phyloP scores from a whole-genome alignment of 2,329 filamentous ascomycete genomes.

The Colletotrichum liaoningense region DNA sequence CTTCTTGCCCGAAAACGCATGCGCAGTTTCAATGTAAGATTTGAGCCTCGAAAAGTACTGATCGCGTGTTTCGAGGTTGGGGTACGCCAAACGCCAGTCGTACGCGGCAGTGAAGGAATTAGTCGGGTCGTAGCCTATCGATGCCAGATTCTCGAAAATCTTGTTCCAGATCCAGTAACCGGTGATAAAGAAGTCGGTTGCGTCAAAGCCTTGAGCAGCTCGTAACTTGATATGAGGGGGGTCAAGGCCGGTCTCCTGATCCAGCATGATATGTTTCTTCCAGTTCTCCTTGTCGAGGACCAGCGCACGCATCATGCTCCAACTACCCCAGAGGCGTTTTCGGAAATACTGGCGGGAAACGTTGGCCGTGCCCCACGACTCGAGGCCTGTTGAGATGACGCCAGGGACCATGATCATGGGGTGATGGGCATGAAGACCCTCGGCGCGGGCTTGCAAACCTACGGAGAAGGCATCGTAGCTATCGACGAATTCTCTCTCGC shows the following conservation, averaged over 20 bases:
- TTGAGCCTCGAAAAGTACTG: constrained; percentile 95
- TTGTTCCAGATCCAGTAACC: constrained; percentile 99
- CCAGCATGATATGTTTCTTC: constrained; percentile 98
- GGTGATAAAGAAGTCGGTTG: constrained; percentile 92
- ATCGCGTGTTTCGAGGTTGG: constrained; percentile 89
- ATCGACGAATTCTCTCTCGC: constrained; percentile 84
- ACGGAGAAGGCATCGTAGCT: constrained; percentile 95
- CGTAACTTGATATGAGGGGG: constrained; percentile 90
- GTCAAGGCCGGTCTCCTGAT: constrained; percentile 90
- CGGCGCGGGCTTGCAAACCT: constrained; percentile 81
- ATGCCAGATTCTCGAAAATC: constrained; percentile 95
- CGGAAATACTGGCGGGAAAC: constrained; percentile 90
- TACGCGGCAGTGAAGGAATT: constrained; percentile 78
- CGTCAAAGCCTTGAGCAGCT: constrained; percentile 96
- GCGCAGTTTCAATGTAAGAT: constrained; percentile 87
- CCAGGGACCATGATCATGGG: constrained; percentile 98
- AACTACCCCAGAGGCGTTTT: constrained; percentile 95
- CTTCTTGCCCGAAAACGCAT: constrained; percentile 80
- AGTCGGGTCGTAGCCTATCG: constrained; percentile 92
- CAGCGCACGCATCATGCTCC: constrained; percentile 98
- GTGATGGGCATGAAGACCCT: constrained; percentile 85
- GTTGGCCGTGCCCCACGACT: constrained; percentile 95
- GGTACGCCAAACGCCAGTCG: constrained; percentile 93
- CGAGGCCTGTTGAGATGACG: constrained; percentile 95
- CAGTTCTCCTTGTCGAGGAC: constrained; percentile 93